Percentiles rank a stretch among this genome's conserved stretches.
These are phyloP conservation scores for Aspergillus uvarum DNA, from an alignment of 2,329 filamentous ascomycete genomes.

Conservation along the genomic window DNA sequence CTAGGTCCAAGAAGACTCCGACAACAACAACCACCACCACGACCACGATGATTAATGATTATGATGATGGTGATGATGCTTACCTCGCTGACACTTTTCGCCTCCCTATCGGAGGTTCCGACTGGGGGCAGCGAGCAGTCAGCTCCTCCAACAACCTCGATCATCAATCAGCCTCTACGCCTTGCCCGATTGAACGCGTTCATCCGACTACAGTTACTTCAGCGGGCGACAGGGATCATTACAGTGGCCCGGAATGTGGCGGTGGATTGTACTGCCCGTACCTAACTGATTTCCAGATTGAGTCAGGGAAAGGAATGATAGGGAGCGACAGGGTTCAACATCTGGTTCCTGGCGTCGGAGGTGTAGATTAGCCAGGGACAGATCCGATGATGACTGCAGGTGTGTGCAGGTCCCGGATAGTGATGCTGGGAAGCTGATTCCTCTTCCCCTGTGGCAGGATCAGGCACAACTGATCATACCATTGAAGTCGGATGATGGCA, in stretches of 20 bases:
- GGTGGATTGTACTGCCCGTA: neutral
- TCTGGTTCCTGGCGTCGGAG: slow-evolving; percentile 7
- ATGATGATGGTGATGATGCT: too few relatives aligned
- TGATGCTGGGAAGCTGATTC: neutral
- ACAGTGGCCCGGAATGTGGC: slow-evolving; percentile 3
- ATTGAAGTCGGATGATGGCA: neutral
- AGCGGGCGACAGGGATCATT: neutral
- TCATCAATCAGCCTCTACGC: too few relatives aligned
- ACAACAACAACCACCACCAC: neutral
- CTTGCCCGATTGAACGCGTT: neutral
- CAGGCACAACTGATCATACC: neutral
- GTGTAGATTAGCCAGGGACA: neutral
- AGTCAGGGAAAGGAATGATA: neutral
- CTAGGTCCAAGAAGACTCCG: neutral
- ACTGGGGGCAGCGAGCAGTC: neutral
- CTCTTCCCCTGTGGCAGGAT: neutral
- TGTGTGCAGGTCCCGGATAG: neutral
- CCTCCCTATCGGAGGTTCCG: neutral
- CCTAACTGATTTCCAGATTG: neutral
- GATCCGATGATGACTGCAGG: neutral
- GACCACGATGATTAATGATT: too few relatives aligned
- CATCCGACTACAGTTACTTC: neutral
- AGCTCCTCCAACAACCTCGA: neutral
- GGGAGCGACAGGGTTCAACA: neutral
- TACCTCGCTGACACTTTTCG: neutral